Base-by-base conservation (phyloP, 1,139 yeast genomes). In the Kurtzmaniella quercitrusa region DNA sequence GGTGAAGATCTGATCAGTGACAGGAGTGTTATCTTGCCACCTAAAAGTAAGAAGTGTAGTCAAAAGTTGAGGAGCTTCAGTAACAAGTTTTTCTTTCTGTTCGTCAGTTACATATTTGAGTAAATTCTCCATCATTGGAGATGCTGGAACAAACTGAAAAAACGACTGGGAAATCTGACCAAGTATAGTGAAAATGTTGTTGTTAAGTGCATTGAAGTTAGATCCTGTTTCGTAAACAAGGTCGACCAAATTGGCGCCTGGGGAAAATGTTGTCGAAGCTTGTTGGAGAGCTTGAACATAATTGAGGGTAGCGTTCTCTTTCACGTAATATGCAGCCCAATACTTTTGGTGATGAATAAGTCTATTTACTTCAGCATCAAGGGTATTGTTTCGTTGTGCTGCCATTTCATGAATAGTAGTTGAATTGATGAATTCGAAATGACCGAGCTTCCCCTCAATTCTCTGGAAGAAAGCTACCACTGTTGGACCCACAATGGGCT, bases 141-240 rank as follows among this genome's bases (percentile, higher is more conserved):
- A 51, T 18, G 51, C 44, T 3, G 62, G 57, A 12, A 57, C 47
- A 40, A 47, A 58, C 19, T 39, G 19, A 40, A 45, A 44, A 34
- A 46, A 62, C 1, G 47, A 52, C n/a, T 45, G 43, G 18, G 51
- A 42, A 3, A 62, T 49, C 15, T 41, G 45, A 27, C 52, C 54
- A 27, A 59, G 42, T 8, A 64, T 39, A 2, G 58, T 39, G 5
- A 48, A 40, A 24, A 65, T 49, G 38, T 57, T 57, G 37, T 59
- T 58, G 38, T 51, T 45, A 37, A 64, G 57, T 1, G 66, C 65
- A 47, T 65, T 65, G 46, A 55, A 59, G 45, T 66, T 68, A 14
- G 67, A 49, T 1, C 70, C 71, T 0, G 70, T 61, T 44, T 65
- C 70, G 44, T 57, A 63, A 31, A 60, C 58, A 4, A 57, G 55